phyloP scores from a whole-genome alignment of 257 asterid species.

The Solanum bulbocastanum region DNA sequence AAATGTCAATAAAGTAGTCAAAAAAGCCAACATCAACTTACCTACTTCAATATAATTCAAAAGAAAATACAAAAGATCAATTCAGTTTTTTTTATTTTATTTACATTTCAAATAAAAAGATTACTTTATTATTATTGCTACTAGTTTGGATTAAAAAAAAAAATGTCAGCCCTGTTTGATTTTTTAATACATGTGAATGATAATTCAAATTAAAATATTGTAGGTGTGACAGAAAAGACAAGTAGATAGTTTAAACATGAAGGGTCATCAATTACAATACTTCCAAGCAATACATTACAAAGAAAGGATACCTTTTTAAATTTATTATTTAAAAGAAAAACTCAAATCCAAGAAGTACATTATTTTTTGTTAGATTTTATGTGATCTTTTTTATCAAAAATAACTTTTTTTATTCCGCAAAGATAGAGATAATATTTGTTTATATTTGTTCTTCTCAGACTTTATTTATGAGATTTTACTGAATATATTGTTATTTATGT shows the following conservation, averaged over 20 bases:
- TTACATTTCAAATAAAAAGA: background rate
- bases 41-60: background rate
- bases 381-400: background rate
- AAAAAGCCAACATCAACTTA: background rate
- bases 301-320: background rate
- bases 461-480: background rate
- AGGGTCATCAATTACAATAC: background rate
- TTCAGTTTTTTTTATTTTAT: background rate
- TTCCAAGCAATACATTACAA: slow-evolving; percentile 3
- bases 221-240: background rate
- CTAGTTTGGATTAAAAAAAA: background rate
- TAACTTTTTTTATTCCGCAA: background rate
- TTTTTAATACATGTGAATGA: background rate
- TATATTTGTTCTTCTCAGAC: accelerated
- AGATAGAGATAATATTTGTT: background rate
- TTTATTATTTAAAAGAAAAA: background rate
- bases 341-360: background rate
- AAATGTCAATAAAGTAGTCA: background rate
- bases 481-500: background rate
- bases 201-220: background rate
- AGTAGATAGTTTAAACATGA: background rate
- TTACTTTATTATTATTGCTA: background rate
- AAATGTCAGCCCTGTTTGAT: background rate
- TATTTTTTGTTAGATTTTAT: background rate
- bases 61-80: background rate